Evolutionary conservation across 257 asterid species (phyloP).

Genomic region (Forsythia suspensa): DNA sequence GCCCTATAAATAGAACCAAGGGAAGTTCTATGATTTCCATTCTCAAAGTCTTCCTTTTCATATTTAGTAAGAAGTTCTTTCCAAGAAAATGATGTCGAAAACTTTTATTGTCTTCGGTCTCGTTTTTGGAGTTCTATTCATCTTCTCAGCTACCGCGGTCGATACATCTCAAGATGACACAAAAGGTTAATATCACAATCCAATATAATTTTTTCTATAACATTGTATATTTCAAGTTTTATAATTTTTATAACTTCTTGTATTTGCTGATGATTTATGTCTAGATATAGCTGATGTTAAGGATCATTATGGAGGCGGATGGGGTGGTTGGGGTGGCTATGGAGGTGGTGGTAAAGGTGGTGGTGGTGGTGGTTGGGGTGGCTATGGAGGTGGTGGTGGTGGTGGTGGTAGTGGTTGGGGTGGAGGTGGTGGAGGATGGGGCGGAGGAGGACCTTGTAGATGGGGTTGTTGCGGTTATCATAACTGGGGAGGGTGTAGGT

Average conservation of each 20-base stretch:
- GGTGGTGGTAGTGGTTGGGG: constrained; percentile 5
- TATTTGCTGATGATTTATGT: not conserved
- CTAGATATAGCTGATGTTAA: not conserved
- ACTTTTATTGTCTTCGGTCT: not conserved
- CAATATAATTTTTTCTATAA: not conserved
- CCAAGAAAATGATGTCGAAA: not conserved
- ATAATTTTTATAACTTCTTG: not conserved
- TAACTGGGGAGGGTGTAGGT: not conserved
- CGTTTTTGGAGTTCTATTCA: not conserved
- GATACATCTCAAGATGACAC: not conserved
- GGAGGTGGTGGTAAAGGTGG: not conserved
- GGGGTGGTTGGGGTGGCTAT: not conserved
- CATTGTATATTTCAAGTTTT: not conserved
- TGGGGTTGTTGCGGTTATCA: not conserved
- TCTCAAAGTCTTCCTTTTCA: not conserved
- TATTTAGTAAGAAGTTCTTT: not conserved
- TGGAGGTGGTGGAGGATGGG: not conserved
- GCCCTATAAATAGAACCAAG: not conserved
- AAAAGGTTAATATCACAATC: not conserved
- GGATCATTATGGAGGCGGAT: not conserved
- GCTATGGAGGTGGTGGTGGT: not conserved
- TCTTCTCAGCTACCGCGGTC: not conserved
- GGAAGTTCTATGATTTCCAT: not conserved
- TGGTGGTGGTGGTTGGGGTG: not conserved
- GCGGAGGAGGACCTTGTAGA: not conserved